A percentile compares a stretch with the other conserved stretches of the same genome.
Conservation (phyloP, 2,329 filamentous ascomycete genomes). For the Septoria petroselini region DNA sequence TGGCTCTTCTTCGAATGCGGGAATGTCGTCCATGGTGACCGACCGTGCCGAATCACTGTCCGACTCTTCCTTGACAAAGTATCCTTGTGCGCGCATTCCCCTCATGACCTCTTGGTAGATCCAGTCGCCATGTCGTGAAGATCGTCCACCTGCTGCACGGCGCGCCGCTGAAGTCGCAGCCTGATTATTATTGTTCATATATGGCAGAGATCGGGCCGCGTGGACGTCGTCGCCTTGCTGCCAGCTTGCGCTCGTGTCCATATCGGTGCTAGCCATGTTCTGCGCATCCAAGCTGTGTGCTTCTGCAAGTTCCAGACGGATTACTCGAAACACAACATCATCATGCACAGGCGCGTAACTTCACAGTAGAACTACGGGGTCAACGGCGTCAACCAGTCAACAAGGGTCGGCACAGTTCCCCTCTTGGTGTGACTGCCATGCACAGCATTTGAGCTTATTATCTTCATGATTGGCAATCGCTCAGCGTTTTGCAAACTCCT, state of each 20-base stretch:
- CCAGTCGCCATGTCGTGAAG: conserved; percentile 26
- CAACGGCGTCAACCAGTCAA: no score
- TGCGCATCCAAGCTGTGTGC: not conserved
- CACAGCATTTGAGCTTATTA: not conserved
- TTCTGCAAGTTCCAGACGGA: no score
- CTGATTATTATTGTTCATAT: conserved; percentile 31
- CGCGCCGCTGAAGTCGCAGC: conserved; percentile 12
- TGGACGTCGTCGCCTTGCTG: conserved; percentile 24
- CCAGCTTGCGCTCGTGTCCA: conserved; percentile 27
- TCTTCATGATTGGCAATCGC: not conserved
- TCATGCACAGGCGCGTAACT: no score
- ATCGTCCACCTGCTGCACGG: conserved; percentile 22
- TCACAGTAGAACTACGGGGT: no score
- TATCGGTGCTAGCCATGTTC: not conserved
- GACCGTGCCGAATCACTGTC: conserved; percentile 4
- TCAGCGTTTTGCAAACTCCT: not conserved
- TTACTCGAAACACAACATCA: no score
- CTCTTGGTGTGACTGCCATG: not conserved
- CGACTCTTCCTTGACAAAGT: not conserved
- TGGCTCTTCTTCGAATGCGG: conserved; percentile 16
- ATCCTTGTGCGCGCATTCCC: not conserved
- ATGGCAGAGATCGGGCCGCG: conserved; percentile 38
- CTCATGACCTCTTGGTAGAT: conserved; percentile 30
- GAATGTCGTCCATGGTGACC: conserved; percentile 18
- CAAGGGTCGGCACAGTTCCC: no score